Evolutionary conservation across 1,139 yeast species (phyloP), one percentile per base, ranked within the genome.

Genomic region (Candida sojae): DNA sequence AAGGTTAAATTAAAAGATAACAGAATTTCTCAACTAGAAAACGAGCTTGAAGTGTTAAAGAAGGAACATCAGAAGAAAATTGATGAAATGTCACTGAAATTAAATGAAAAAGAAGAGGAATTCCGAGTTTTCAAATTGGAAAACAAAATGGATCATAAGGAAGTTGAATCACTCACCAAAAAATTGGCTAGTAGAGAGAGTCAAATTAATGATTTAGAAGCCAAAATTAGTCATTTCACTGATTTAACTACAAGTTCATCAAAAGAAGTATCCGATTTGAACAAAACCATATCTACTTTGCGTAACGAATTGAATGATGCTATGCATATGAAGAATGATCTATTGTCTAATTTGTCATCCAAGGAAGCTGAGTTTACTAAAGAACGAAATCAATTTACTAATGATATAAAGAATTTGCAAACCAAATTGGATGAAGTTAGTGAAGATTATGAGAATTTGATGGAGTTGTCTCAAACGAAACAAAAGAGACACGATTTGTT

Each of bases 321-420:
- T 30, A 64, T 61, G 37, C 56, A 57, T 3, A 77, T 83, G 74
- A 86, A 86, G 58, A 71, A 75, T 31, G 91, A 86, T 56, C 67
- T 86, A 28, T 63, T 84, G 36, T 88, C 85, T 7, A 86, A 86
- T 57, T 74, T 86, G 80, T 67, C 84, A 0, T 76, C 84, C 26
- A 79, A 86, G 53, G 92, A 87, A 54, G 60, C 65, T 4, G 90
- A 85, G 46, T 79, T 79, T 53, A 68, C 74, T 2, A 71, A 71
- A 33, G 92, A 86, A 57, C 69, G 86, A 4, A 72, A 73, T 40
- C 55, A 64, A 3, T 71, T 80, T 34, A 79, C 75, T 49, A 70
- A 70, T 10, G 87, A 85, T 50, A 71, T 83, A 41, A 75, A 73
- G 36, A 65, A 64, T 8, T 63, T 84, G 43, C 61, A 60, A 33